Percentiles rank a stretch among this genome's conserved stretches.
phyloP scores from a whole-genome alignment of 1,284 basidiomycete species.

The Mycena citricolor region DNA sequence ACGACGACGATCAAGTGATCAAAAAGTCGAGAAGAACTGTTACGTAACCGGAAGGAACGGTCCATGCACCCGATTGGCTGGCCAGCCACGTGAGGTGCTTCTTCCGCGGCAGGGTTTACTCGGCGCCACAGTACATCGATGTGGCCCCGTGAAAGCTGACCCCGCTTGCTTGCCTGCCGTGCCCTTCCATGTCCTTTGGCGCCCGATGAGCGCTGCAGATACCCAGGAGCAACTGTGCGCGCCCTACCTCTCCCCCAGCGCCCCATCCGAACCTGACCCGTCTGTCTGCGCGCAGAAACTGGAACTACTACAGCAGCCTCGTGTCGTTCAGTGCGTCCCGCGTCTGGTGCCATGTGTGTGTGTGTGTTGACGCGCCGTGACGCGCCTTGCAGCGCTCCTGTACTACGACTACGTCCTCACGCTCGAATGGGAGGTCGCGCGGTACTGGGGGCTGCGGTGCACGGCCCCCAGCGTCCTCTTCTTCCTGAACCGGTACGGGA shows the following conservation, averaged over 20 bases:
- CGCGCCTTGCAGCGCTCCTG: constrained; percentile 7
- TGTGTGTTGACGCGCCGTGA: not conserved
- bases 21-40: too few relatives aligned
- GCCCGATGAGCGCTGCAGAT: too few relatives aligned
- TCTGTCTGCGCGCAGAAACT: constrained; percentile 2
- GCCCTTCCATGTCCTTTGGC: too few relatives aligned
- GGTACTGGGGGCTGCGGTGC: constrained; percentile 8
- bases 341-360: not conserved
- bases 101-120: too few relatives aligned
- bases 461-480: constrained; percentile 10
- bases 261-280: too few relatives aligned
- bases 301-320: constrained; percentile 7
- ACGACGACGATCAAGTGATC: too few relatives aligned
- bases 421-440: constrained; percentile 12
- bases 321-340: constrained; percentile 1
- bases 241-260: not conserved
- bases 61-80: too few relatives aligned
- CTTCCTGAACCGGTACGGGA: constrained; percentile 18
- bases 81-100: too few relatives aligned
- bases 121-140: too few relatives aligned
- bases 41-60: too few relatives aligned
- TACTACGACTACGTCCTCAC: constrained; percentile 20
- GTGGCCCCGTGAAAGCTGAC: too few relatives aligned
- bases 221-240: constrained; percentile 9
- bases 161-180: too few relatives aligned